Conservation (phyloP, 371 early-diverging fungal genomes). For the Catenaria anguillulae region DNA sequence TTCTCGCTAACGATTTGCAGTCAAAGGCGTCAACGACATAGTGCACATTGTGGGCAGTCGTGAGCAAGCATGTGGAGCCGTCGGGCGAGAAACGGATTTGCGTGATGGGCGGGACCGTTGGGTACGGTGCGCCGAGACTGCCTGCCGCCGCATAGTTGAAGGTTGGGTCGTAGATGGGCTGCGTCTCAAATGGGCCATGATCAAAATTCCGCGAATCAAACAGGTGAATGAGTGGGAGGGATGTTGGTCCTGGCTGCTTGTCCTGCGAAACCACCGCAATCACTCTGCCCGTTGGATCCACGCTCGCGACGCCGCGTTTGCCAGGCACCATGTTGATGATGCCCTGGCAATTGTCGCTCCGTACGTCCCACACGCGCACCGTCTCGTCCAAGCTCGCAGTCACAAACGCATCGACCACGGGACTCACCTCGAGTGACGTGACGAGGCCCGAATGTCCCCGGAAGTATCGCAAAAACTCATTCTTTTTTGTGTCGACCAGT, state of each 20-base stretch:
- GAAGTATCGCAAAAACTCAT: conserved; percentile 82
- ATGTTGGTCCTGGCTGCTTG: no score
- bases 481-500: conserved; percentile 81
- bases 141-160: no score
- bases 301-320: background rate
- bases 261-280: background rate
- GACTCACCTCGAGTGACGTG: conserved; percentile 56
- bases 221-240: background rate
- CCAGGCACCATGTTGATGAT: background rate
- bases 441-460: conserved; percentile 67
- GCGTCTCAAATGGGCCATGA: conserved; percentile 24
- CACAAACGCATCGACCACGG: conserved; percentile 54
- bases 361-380: conserved; percentile 65
- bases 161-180: conserved; percentile 20
- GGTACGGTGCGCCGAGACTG: no score
- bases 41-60: conserved; percentile 44
- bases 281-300: background rate
- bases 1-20: no score
- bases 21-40: conserved; percentile 64
- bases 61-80: conserved; percentile 65
- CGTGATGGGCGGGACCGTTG: conserved; percentile 39
- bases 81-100: conserved; percentile 54
- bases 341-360: conserved; percentile 19
- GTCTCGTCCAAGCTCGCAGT: conserved; percentile 55
- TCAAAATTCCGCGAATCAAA: background rate